Evolutionary conservation across 257 asterid species (phyloP), one percentile per base, ranked within the genome.

Genomic region (Solanum habrochaites): DNA sequence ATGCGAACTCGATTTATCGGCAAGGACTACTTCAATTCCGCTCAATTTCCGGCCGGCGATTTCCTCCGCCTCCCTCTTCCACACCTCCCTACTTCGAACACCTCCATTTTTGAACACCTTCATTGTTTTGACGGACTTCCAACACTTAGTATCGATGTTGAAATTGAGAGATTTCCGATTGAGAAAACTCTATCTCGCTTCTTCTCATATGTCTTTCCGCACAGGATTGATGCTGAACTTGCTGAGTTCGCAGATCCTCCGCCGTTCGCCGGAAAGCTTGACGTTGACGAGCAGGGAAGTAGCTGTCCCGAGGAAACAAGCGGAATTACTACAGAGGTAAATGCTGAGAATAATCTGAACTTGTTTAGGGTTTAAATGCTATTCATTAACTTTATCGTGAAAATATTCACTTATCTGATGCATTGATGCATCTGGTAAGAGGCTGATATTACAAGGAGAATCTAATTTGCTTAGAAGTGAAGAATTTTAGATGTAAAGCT

Each of bases 1-100:
- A 97, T 95, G 99, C 98, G 98, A 89, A 95, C 98, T 90, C 98
- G 99, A 62, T 97, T 95, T 93, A 91, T 93, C 87, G 85, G 91
- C 89, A 85, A 92, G 60, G 92, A 89, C 35, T 83, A 69, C 92
- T 89, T 90, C 89, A 40, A 87, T 85, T 85, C 89, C 13, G 85
- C 88, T 29, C 80, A 86, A 71, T 56, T 64, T 86, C 90, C 75
- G 69, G 73, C 92, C 90, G 89, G 89, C 83, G 97, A 91, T 62
- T 93, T 93, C 95, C 86, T 93, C 89, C 91, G 85, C 85, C 85
- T 95, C 27, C 91, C 95, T 90, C 91, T 90, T 66, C 87, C 92
- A 4, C 83, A 80, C 74, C 82, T 74, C 70, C 88, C 89, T 70
- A 45, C 88, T 67, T 87, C 74, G 86, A 35, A 71, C 52, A 52